These are phyloP conservation scores for Aspergillus oerlinghausenensis DNA, from an alignment of 2,329 filamentous ascomycete species.

Conservation along the genomic window DNA sequence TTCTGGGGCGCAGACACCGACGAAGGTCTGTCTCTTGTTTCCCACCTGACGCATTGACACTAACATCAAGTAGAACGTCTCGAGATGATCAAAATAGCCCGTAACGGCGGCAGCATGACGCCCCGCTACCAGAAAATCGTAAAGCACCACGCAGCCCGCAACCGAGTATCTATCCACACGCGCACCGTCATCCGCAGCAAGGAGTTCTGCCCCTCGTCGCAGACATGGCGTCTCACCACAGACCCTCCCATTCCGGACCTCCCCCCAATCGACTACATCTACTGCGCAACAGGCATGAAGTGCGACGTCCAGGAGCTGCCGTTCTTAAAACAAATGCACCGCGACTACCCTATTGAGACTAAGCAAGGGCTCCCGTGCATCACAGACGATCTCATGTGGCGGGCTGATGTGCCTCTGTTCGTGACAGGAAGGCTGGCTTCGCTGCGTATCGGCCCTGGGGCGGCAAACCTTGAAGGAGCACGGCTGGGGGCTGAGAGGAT, in stretches of 20 bases:
- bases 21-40: slow-evolving; percentile 37
- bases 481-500: slow-evolving; percentile 69
- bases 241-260: slow-evolving; percentile 50
- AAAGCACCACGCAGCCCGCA: slow-evolving; percentile 52
- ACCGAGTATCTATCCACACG: slow-evolving; percentile 53
- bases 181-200: slow-evolving; percentile 54
- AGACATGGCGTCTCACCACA: slow-evolving; percentile 52
- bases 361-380: slow-evolving; percentile 67
- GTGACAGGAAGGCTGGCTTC: slow-evolving; percentile 64
- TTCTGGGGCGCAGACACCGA: slow-evolving; percentile 75
- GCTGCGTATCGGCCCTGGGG: slow-evolving; percentile 66
- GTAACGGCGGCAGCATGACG: slow-evolving; percentile 73
- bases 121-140: slow-evolving; percentile 64
- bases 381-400: slow-evolving; percentile 73
- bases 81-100: slow-evolving; percentile 60
- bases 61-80: slow-evolving; percentile 50
- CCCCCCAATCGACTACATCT: slow-evolving; percentile 60
- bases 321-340: slow-evolving; percentile 56
- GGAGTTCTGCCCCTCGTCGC: slow-evolving; percentile 44
- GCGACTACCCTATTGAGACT: slow-evolving; percentile 57
- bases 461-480: slow-evolving; percentile 69
- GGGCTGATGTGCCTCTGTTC: slow-evolving; percentile 67
- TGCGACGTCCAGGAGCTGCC: slow-evolving; percentile 59
- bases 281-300: slow-evolving; percentile 70
- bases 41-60: background rate